These are phyloP conservation scores for Besnoitia besnoiti DNA, from an alignment of 169 alveolate genomes.

Conservation along the genomic window DNA sequence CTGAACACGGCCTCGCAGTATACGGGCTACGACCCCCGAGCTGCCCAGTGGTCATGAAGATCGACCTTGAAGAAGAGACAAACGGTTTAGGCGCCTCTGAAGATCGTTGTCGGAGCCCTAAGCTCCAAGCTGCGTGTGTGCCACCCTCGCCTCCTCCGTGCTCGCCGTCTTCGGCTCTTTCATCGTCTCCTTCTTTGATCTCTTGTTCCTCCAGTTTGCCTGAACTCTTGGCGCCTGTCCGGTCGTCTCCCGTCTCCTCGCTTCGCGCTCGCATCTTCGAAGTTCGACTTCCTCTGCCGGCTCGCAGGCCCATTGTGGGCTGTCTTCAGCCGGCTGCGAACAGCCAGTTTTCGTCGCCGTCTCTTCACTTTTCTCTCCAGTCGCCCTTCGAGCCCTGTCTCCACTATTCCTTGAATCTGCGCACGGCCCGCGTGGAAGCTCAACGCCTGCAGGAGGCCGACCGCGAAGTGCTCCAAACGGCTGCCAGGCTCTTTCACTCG, in stretches of 20 bases:
- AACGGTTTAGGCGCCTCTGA: too few species aligned
- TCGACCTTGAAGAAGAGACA: background rate
- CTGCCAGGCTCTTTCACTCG: background rate
- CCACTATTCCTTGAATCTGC: background rate
- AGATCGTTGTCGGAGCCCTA: too few species aligned
- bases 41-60: background rate
- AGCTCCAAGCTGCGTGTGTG: too few species aligned
- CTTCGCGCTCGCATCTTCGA: background rate
- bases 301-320: background rate
- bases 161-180: background rate
- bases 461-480: background rate
- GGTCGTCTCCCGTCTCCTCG: background rate
- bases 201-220: background rate
- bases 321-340: background rate
- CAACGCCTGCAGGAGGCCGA: background rate
- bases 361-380: background rate
- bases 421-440: background rate
- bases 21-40: constrained; percentile 24
- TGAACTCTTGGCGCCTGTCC: background rate
- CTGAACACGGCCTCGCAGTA: background rate
- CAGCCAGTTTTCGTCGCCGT: background rate
- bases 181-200: background rate
- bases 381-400: background rate
- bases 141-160: too few species aligned
- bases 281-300: background rate